phyloP scores from a whole-genome alignment of 192 early-diverging fungal species.

The Mortierella antarctica region DNA sequence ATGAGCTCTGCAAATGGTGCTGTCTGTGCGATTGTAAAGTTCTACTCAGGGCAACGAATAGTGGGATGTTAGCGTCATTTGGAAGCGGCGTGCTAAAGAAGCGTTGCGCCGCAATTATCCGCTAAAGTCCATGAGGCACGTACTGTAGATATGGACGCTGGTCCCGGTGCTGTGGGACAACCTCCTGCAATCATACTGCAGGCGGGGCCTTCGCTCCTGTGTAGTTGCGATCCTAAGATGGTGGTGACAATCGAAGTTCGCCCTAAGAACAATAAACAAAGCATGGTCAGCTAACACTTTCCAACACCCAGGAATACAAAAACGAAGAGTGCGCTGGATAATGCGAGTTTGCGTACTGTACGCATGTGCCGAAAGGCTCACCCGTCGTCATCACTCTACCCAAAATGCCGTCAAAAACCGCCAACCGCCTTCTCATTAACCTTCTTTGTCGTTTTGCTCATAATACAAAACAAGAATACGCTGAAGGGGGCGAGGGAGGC shows the following conservation, averaged over 20 bases:
- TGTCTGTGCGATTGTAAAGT: slow-evolving; percentile 20
- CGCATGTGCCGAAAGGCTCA: too few species aligned
- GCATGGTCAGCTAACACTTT: too few species aligned
- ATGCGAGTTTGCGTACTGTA: too few species aligned
- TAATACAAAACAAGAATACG: neutral
- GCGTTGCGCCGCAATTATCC: neutral
- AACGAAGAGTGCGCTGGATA: too few species aligned
- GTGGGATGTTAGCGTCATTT: neutral
- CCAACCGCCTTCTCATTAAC: neutral
- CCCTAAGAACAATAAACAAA: slow-evolving; percentile 1
- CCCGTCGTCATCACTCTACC: too few species aligned
- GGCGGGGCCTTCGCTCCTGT: slow-evolving; percentile 27
- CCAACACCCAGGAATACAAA: too few species aligned
- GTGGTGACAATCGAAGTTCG: slow-evolving; percentile 11
- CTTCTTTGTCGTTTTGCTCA: slow-evolving; percentile 2
- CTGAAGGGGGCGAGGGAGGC: neutral
- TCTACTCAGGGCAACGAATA: slow-evolving; percentile 10
- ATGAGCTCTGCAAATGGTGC: slow-evolving; percentile 45
- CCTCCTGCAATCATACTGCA: slow-evolving; percentile 26
- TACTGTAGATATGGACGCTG: slow-evolving; percentile 26
- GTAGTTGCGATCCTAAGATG: slow-evolving; percentile 8
- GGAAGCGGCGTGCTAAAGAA: neutral
- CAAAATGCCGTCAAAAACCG: neutral
- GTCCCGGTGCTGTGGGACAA: slow-evolving; percentile 20
- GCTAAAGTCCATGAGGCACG: neutral